phyloP scores from a whole-genome alignment of 2,329 filamentous ascomycete species.

The Alternaria triticimaculans region DNA sequence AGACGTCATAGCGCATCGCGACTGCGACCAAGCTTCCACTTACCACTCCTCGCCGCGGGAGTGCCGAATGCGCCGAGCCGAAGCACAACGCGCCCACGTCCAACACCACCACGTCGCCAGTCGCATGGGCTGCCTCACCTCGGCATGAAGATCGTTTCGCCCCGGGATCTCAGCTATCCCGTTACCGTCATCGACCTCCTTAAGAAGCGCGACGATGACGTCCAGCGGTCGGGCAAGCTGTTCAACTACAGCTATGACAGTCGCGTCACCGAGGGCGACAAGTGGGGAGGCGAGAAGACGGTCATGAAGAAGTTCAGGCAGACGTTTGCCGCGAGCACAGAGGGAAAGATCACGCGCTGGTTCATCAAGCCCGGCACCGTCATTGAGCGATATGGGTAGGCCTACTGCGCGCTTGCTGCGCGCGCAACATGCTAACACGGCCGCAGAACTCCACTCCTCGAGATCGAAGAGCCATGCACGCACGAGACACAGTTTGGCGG shows the following conservation, averaged over 20 bases:
- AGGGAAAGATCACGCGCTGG: conserved; percentile 81
- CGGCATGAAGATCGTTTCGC: conserved; percentile 59
- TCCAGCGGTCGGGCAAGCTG: conserved; percentile 78
- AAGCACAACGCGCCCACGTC: conserved; percentile 36
- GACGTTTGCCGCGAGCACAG: conserved; percentile 82
- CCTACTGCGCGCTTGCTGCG: conserved; percentile 4
- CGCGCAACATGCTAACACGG: conserved; percentile 8
- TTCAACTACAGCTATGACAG: conserved; percentile 89
- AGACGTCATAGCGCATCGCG: background rate
- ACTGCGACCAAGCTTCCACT: background rate
- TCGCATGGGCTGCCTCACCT: conserved; percentile 41
- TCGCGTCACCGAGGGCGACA: conserved; percentile 69
- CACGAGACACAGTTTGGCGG: conserved; percentile 92
- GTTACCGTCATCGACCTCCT: conserved; percentile 89
- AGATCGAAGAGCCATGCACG: conserved; percentile 88
- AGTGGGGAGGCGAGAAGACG: conserved; percentile 75
- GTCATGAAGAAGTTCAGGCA: conserved; percentile 74
- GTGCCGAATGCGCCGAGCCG: conserved; percentile 43
- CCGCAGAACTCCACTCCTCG: conserved; percentile 65
- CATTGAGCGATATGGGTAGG: conserved; percentile 58
- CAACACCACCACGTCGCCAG: conserved; percentile 16
- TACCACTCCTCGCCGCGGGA: conserved; percentile 7
- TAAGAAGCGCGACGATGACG: conserved; percentile 74
- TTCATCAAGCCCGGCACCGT: conserved; percentile 70
- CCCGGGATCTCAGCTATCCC: conserved; percentile 77